Conservation (phyloP, 2,329 filamentous ascomycete genomes). For the Pseudocercospora pini-densiflorae region DNA sequence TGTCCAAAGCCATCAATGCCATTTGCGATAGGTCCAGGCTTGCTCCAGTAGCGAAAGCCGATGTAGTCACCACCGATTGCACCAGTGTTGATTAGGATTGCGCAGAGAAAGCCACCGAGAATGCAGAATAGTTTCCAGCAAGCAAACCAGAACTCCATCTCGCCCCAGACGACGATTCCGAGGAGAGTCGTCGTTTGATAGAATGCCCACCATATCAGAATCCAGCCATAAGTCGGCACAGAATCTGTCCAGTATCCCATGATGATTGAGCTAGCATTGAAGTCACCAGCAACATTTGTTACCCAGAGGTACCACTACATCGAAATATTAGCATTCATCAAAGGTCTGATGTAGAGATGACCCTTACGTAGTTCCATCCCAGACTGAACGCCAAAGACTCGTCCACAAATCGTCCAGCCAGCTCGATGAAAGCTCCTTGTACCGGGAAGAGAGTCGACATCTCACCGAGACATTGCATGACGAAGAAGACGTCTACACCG, state of each 20-base stretch:
- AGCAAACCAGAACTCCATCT: constrained; percentile 24
- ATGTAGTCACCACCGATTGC: constrained; percentile 23
- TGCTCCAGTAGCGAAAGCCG: constrained; percentile 19
- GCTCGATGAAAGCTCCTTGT: constrained; percentile 23
- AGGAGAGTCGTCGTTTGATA: constrained; percentile 19
- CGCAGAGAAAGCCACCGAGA: constrained; percentile 7
- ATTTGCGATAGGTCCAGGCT: constrained; percentile 18
- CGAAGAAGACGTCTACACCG: constrained; percentile 24
- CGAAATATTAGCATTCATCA: background rate
- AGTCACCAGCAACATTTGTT: constrained; percentile 23
- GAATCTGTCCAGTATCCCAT: constrained; percentile 24
- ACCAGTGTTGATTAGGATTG: constrained; percentile 16
- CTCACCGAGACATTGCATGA: constrained; percentile 25
- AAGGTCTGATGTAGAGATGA: background rate
- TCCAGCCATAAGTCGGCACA: constrained; percentile 23
- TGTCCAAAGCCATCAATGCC: constrained; percentile 24
- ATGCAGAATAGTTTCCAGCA: constrained; percentile 21
- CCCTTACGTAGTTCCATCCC: constrained; percentile 21
- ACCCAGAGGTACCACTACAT: constrained; percentile 23
- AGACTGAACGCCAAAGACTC: constrained; percentile 23
- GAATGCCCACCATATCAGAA: constrained; percentile 23
- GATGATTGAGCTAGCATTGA: constrained; percentile 22
- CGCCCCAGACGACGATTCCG: constrained; percentile 22
- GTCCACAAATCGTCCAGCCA: constrained; percentile 23
- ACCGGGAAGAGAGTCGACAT: constrained; percentile 23